phyloP scores from a whole-genome alignment of 78 protist genomes.

The Protostelium mycophagum region DNA sequence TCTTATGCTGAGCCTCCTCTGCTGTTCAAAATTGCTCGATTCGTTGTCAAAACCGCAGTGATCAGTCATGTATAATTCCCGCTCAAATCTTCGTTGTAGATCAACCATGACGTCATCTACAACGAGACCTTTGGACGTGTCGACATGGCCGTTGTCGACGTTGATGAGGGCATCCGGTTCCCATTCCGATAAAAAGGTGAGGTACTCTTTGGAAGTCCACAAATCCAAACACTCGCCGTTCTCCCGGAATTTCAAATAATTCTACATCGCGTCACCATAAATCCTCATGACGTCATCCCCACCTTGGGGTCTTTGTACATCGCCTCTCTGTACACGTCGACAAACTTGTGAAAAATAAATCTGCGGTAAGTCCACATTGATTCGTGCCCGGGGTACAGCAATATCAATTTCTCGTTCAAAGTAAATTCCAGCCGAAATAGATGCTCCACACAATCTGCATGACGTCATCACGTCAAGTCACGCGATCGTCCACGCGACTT shows the following conservation, averaged over 20 bases:
- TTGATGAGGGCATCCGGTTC: background rate
- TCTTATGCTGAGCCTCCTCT: background rate
- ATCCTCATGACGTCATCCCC: background rate
- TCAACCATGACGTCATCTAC: background rate
- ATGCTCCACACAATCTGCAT: background rate
- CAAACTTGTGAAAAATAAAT: background rate
- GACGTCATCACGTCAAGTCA: background rate
- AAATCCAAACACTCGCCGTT: background rate
- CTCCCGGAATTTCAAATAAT: background rate
- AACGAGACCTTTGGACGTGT: background rate
- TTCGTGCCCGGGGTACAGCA: background rate
- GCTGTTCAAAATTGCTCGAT: background rate
- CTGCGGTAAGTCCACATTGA: background rate
- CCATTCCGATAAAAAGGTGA: background rate
- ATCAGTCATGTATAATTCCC: background rate
- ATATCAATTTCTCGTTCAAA: background rate
- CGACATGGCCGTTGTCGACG: background rate
- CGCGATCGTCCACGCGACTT: background rate
- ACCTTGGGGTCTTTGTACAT: background rate
- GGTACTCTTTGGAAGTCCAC: background rate
- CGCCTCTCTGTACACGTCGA: background rate
- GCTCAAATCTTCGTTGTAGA: background rate
- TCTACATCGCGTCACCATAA: background rate
- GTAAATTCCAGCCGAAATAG: background rate
- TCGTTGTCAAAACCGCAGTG: background rate